Evolutionary conservation across 2,329 filamentous ascomycete species (phyloP), one percentile per base, ranked within the genome.

Genomic region (Blumeria graminis): DNA sequence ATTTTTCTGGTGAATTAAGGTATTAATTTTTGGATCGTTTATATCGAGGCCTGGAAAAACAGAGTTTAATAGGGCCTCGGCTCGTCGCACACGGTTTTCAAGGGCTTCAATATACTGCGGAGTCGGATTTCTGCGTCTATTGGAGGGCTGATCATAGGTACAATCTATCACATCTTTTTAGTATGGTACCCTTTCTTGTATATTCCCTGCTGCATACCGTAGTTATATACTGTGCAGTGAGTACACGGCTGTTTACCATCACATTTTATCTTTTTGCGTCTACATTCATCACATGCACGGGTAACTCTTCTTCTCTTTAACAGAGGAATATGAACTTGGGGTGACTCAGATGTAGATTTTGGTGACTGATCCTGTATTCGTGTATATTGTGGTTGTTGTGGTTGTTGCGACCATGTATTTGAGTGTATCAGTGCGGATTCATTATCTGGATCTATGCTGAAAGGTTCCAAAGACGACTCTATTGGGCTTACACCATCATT

Each of bases 181-280:
- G 13, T 55, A 22, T 46, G 16, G n/a, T 28, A 18, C 51, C 16
- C 16, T 34, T 32, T 4, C 18, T 32, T 13, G 38, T 41, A 13
- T 4, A 3, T 11, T 13, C 50, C 13, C 18, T 50, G 11, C 22
- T 35, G 63, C 76, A 66, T 76, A 95, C 92, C 90, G 73, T 98
- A 98, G 68, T 88, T 95, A 69, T 98, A 98, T 54, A 96, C 88
- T 10, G 89, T 94, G 69, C 92, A 98, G 69, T 96, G 92, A 0
- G 89, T 95, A 69, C 86, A 92, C 9, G 86, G 86, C 67, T 89
- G 84, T 68, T 88, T 87, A 62, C 84, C 85, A 67, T 89, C 84
- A 63, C 84, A 90, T 67, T 89, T 90, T 65, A 90, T 90, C 69
- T 90, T 90, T 68, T 90, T 90, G 62, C 84, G 76, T 57, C 85